Evolutionary conservation across 352 stramenopile genomes (phyloP), one percentile per base, ranked within the genome.

Genomic region (Globisporangium perplexum): DNA sequence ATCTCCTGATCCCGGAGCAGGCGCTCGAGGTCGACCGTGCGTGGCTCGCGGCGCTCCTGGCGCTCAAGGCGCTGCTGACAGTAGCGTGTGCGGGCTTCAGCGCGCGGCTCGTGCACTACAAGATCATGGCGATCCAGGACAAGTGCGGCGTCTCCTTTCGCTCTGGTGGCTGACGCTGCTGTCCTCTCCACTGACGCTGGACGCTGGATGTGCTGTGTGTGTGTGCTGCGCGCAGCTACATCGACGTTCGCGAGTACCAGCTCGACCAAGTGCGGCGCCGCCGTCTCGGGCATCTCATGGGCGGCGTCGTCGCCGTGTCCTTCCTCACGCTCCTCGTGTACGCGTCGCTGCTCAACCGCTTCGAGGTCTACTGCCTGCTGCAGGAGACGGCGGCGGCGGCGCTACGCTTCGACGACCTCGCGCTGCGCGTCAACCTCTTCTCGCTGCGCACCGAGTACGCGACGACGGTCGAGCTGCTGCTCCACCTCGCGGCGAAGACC

Each of bases 191-290:
- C 22, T 45, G 22, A 46, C 30, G 33, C 31, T 22, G 48, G 22
- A 46, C 30, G 33, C 31, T 22, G 48, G 35, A 14, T 12, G 23
- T 24, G 36, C 38, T 49, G 14, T 42, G 66, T 30, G 26, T 30
- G 7, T 63, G 23, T 47, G 3, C 10, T 28, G 11, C 17, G 45
- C 5, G 8, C 28, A 88, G 77, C 33, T 87, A 82, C 54, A 86
- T 89, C 59, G 78, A 89, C 35, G 51, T 86, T 23, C 74, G 72
- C 35, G 78, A 89, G 47, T 77, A 78, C 31, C 75, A 87, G 43
- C 65, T 67, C 24, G 74, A 86, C 36, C 71, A 74, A 39, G 66
- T 86, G 36, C 55, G 73, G 24, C 68, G 66, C 30, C 62, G 72
- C 1, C 65, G 78, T 33, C 63, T 85, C 24, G 55, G 60, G 0